Percentiles rank a stretch among this genome's conserved stretches.
These are phyloP conservation scores for Gastrodia elata DNA, from an alignment of 106 monocot species.

Conservation along the genomic window DNA sequence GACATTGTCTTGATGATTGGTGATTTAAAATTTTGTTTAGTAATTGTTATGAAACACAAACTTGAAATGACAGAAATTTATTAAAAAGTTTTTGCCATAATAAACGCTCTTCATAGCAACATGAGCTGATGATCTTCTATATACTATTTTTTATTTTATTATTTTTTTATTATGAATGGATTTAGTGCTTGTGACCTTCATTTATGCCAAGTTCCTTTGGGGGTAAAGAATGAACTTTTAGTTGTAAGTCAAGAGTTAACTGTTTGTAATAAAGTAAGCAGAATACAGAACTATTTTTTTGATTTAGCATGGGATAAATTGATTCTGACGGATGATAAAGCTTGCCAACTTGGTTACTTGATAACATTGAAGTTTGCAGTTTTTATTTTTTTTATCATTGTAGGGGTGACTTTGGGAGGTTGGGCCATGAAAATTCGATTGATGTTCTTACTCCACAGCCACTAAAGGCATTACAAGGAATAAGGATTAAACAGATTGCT, in stretches of 20 bases:
- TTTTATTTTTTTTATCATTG: slow-evolving; percentile 5
- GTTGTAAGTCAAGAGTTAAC: neutral
- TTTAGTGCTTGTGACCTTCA: neutral
- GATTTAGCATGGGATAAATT: neutral
- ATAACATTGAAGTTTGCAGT: neutral
- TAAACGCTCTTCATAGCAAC: too few species aligned
- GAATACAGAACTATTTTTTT: neutral
- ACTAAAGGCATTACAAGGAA: slow-evolving; percentile 77
- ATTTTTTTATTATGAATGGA: neutral
- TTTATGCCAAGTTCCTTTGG: neutral
- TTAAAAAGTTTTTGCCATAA: neutral
- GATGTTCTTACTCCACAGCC: slow-evolving; percentile 94
- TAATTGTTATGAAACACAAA: neutral
- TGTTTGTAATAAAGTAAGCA: neutral
- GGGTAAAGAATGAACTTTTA: neutral
- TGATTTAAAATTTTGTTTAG: neutral
- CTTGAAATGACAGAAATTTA: neutral
- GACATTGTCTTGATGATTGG: neutral
- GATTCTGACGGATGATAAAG: neutral
- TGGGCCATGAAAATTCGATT: slow-evolving; percentile 94
- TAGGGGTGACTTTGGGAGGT: slow-evolving; percentile 97
- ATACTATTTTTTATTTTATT: neutral
- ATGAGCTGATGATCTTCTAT: neutral
- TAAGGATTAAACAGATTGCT: slow-evolving; percentile 84
- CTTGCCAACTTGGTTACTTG: neutral